Evolutionary conservation across 768 basidiomycete species (phyloP).

Genomic region (Mycena polygramma): DNA sequence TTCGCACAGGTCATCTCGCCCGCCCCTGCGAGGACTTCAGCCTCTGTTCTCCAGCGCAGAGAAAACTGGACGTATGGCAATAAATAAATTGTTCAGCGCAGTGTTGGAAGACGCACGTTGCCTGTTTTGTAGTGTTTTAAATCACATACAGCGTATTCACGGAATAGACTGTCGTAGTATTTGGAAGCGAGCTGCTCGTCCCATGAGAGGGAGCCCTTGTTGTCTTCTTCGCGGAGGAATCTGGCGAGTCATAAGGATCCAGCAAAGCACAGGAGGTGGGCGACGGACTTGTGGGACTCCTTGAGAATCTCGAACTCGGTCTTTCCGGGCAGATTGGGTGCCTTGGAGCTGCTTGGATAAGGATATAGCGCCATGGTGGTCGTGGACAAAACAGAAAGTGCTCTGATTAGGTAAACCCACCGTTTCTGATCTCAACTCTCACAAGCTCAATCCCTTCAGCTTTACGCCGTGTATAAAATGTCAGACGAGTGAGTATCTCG

Average conservation of each 20-base stretch:
- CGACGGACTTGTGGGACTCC: conserved; percentile 72
- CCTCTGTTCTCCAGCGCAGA: conserved; percentile 93
- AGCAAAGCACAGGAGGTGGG: neutral
- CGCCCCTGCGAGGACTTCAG: conserved; percentile 86
- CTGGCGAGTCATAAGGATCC: conserved; percentile 50
- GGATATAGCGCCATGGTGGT: conserved; percentile 52
- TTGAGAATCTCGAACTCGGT: conserved; percentile 86
- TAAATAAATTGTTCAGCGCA: neutral
- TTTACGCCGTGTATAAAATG: neutral
- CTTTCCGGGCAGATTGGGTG: conserved; percentile 47
- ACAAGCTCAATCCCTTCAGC: neutral
- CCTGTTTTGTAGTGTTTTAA: conserved; percentile 96
- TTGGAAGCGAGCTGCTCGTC: conserved; percentile 89
- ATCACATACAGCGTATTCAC: conserved; percentile 93
- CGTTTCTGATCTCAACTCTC: neutral
- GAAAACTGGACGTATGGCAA: conserved; percentile 70
- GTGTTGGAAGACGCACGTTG: conserved; percentile 65
- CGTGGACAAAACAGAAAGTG: too few species aligned
- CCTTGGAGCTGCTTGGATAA: conserved; percentile 48
- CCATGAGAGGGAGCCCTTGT: conserved; percentile 67
- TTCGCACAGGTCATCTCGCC: conserved; percentile 94
- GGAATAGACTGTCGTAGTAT: conserved; percentile 90
- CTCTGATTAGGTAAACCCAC: neutral
- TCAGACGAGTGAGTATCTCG: too few species aligned
- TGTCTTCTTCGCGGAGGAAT: conserved; percentile 81